Base-by-base conservation (phyloP, 257 asterid species). In the Nicotiana noctiflora region DNA sequence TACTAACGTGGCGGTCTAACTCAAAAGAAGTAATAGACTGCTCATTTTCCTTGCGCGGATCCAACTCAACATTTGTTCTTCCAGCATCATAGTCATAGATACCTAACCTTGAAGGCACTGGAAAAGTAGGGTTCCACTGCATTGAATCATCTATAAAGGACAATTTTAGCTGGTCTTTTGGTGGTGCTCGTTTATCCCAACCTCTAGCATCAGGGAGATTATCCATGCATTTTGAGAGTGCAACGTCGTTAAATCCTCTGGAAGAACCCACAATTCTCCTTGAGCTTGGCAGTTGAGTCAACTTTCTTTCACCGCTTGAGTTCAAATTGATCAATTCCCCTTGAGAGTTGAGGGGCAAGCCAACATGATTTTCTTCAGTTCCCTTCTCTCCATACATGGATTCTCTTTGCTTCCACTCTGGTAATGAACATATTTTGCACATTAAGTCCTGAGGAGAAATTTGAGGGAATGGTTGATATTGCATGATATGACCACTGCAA, bases 331-430 rank as follows among this genome's bases (percentile, higher is more conserved):
- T 89, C 61, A 93, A 77, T 84, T 89, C 93, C 75, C 97, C 96
- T 21, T 86, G 93, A 46, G 96, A 93, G 80, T 90, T 93, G 65
- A 93, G 92, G 70, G 96, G 96, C 88, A 93, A 90, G 21, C 96
- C 90, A 70, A 90, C 80, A 78, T 81, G 86, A 67, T 83, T 81
- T 61, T 85, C 82, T 51, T 75, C 79, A 29, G 63, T 23, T 79
- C 87, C 63, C 66, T 70, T 88, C 75, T 86, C 81, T 81, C 84
- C 85, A 72, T 55, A 34, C 65, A 67, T 19, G 56, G 82, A 53
- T 53, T 57, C 81, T 67, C 83, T 46, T 78, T 83, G 85, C 65
- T 79, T 87, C 85, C 80, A 84, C 21, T 85, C 86, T 4, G 88
- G 84, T 37, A 72, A 23, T 64, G 88, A 82, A 77, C 81, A 82